These are phyloP conservation scores for Raphanus raphanistrum DNA, from an alignment of 345 rosid genomes.

Conservation along the genomic window DNA sequence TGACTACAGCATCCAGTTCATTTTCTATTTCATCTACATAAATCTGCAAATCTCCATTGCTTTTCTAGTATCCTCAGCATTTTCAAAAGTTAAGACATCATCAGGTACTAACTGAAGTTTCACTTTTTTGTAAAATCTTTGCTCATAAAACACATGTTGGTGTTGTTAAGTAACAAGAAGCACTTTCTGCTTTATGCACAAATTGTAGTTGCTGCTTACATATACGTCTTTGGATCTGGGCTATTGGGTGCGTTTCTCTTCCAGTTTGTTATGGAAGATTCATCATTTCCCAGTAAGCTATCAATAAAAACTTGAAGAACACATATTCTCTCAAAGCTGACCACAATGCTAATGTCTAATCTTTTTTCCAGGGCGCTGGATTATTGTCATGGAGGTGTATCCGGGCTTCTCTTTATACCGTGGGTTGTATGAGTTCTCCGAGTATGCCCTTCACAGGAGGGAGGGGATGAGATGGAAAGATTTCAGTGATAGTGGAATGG, in stretches of 20 bases:
- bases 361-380: conserved; percentile 62
- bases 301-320: conserved; percentile 12
- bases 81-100: conserved; percentile 59
- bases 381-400: conserved; percentile 69
- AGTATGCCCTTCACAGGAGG: conserved; percentile 55
- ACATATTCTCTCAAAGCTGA: background rate
- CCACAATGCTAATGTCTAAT: background rate
- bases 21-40: conserved; percentile 69
- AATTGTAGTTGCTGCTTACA: conserved; percentile 62
- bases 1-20: conserved; percentile 68
- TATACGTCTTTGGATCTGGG: conserved; percentile 77
- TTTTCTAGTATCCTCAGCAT: conserved; percentile 62
- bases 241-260: conserved; percentile 78
- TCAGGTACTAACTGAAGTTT: conserved; percentile 55
- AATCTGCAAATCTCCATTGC: conserved; percentile 83
- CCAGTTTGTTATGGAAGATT: conserved; percentile 61
- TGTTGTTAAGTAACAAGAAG: background rate
- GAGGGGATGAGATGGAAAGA: conserved; percentile 80
- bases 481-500: conserved; percentile 74
- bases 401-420: conserved; percentile 91
- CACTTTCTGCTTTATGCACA: conserved; percentile 4
- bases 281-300: conserved; percentile 79
- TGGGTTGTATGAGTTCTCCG: conserved; percentile 78
- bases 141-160: conserved; percentile 11
- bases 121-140: conserved; percentile 1